A percentile compares a stretch with the other conserved stretches of the same genome.
phyloP scores from a whole-genome alignment of 306 rosid genomes.

The Cucurbita maxima region DNA sequence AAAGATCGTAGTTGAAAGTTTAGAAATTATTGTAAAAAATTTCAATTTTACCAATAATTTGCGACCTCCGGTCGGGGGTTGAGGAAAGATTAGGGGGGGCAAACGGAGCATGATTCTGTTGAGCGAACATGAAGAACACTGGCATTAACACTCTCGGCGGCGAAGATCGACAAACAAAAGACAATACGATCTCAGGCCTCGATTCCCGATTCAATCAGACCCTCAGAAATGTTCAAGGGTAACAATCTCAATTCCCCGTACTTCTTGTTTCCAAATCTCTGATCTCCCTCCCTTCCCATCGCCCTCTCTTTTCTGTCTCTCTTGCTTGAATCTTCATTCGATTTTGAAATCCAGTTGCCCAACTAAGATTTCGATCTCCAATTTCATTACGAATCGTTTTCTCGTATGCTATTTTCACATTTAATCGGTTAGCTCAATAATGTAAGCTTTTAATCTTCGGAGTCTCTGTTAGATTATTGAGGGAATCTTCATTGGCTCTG shows the following conservation, averaged over 20 bases:
- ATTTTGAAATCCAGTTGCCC: neutral
- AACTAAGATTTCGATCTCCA: neutral
- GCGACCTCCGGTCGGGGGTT: slow-evolving; percentile 2
- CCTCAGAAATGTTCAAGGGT: slow-evolving; percentile 92
- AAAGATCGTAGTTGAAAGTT: neutral
- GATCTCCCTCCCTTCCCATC: neutral
- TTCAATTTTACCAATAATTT: neutral
- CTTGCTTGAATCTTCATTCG: neutral
- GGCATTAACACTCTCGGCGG: slow-evolving; percentile 17
- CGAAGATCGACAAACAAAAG: slow-evolving; percentile 37
- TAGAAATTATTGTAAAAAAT: neutral
- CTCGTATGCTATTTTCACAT: neutral
- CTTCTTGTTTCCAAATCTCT: slow-evolving; percentile 4
- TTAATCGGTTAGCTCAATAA: neutral
- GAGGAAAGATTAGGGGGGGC: neutral
- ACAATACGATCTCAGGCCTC: slow-evolving; percentile 23
- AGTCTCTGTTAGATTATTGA: neutral
- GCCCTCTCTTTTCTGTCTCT: neutral
- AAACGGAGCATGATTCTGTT: slow-evolving; percentile 10
- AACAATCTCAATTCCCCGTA: neutral
- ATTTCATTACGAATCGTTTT: neutral
- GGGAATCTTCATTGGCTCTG: neutral
- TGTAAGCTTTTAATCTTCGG: neutral
- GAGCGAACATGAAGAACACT: slow-evolving; percentile 48
- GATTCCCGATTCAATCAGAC: slow-evolving; percentile 90